Evolutionary conservation across 164 flowering plant species (phyloP).

Genomic region (Sedum album): DNA sequence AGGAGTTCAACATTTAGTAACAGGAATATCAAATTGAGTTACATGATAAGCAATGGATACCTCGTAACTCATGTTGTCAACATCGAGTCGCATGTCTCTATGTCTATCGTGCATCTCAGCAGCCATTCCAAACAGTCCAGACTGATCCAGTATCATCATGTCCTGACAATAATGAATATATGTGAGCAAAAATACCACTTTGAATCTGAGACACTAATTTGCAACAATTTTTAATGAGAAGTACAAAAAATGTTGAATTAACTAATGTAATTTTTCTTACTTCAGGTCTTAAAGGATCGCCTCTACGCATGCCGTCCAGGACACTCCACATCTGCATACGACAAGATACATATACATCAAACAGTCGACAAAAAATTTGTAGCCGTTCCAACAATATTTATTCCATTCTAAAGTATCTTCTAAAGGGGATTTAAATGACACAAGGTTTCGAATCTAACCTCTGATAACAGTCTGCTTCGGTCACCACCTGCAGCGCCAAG

Average conservation of each 20-base stretch:
- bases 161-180: neutral
- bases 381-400: too few species aligned
- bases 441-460: conserved; percentile 40
- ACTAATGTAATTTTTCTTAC: conserved; percentile 38
- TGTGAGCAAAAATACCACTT: neutral
- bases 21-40: too few species aligned
- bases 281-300: conserved; percentile 74
- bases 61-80: neutral
- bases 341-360: neutral
- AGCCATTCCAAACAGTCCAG: neutral
- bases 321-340: conserved; percentile 62
- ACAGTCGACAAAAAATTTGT: neutral
- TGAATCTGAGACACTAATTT: neutral
- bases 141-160: neutral
- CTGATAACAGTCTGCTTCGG: conserved; percentile 62
- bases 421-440: neutral
- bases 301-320: conserved; percentile 70
- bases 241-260: neutral
- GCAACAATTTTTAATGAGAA: neutral
- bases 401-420: neutral
- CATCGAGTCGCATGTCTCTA: neutral
- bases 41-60: neutral
- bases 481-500: conserved; percentile 54
- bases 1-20: neutral
- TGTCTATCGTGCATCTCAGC: neutral